A percentile compares a stretch with the other conserved stretches of the same genome.
phyloP scores from a whole-genome alignment of 306 rosid species.

The Rosa lucieae region DNA sequence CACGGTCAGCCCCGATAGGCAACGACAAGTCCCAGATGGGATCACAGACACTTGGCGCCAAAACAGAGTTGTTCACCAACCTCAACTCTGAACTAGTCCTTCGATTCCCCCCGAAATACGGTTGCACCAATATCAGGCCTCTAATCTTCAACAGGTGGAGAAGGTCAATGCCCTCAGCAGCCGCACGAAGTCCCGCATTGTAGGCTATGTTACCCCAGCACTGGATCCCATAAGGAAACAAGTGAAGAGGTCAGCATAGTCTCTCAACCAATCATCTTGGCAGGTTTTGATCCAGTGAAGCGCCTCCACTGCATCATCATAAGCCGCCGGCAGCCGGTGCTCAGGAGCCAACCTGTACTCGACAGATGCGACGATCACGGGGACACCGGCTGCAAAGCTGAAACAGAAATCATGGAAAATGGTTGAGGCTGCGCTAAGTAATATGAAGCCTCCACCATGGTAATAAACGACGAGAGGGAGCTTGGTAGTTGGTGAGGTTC shows the following conservation, averaged over 20 bases:
- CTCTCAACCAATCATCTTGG: constrained; percentile 39
- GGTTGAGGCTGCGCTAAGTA: constrained; percentile 27
- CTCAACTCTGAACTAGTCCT: constrained; percentile 42
- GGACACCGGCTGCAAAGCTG: constrained; percentile 11
- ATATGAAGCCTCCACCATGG: constrained; percentile 43
- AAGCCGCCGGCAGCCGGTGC: constrained; percentile 52
- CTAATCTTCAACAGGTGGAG: constrained; percentile 21
- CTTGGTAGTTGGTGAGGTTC: background rate
- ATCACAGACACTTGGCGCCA: too few species aligned
- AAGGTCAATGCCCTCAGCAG: background rate
- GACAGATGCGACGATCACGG: constrained; percentile 37
- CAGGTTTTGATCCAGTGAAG: constrained; percentile 33
- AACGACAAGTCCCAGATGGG: constrained; percentile 47
- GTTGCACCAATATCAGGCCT: constrained; percentile 56
- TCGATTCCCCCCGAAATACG: constrained; percentile 47
- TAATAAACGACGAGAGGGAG: constrained; percentile 46
- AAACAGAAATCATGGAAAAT: constrained; percentile 30
- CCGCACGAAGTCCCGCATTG: constrained; percentile 34
- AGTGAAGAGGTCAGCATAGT: constrained; percentile 36
- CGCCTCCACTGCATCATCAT: constrained; percentile 49
- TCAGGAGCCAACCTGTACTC: constrained; percentile 58
- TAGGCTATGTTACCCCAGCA: constrained; percentile 57
- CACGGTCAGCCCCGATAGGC: constrained; percentile 49
- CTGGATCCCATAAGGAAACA: constrained; percentile 54
- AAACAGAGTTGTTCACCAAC: too few species aligned